Conservation (phyloP, 2,329 filamentous ascomycete genomes). For the Claviceps cyperi region DNA sequence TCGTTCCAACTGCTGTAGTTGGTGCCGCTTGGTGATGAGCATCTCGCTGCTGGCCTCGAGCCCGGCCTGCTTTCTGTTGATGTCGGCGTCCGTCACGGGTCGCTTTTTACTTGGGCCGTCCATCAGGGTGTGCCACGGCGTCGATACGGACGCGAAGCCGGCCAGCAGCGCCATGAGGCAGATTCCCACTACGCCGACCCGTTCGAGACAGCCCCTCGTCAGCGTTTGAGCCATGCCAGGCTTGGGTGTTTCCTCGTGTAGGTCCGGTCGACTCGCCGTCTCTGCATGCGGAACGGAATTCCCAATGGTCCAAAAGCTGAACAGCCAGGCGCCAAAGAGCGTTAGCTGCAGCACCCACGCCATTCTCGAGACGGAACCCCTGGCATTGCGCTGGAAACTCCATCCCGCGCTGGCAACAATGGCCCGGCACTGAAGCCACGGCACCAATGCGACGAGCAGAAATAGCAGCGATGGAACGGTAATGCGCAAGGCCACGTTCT, state of each 20-base stretch:
- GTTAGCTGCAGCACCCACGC: slow-evolving; percentile 50
- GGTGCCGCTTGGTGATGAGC: slow-evolving; percentile 59
- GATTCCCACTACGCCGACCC: slow-evolving; percentile 75
- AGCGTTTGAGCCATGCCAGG: slow-evolving; percentile 23
- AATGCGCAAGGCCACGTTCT: slow-evolving; percentile 51
- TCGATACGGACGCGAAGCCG: slow-evolving; percentile 77
- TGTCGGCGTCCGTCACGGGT: slow-evolving; percentile 57
- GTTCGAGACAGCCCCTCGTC: slow-evolving; percentile 42
- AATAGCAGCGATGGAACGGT: slow-evolving; percentile 59
- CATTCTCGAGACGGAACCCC: slow-evolving; percentile 39
- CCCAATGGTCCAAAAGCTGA: slow-evolving; percentile 64
- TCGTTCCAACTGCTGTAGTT: slow-evolving; percentile 54
- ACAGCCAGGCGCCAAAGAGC: slow-evolving; percentile 55
- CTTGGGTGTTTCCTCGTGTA: slow-evolving; percentile 7
- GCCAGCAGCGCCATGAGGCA: slow-evolving; percentile 78
- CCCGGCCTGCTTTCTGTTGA: slow-evolving; percentile 64
- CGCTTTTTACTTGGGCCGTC: slow-evolving; percentile 38
- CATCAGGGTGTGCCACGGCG: slow-evolving; percentile 72
- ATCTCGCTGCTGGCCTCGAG: slow-evolving; percentile 68
- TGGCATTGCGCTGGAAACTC: slow-evolving; percentile 43
- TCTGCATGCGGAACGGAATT: slow-evolving; percentile 35
- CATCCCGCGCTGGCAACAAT: slow-evolving; percentile 43
- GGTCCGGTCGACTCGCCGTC: background rate
- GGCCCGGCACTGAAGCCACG: slow-evolving; percentile 63
- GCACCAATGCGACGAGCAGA: slow-evolving; percentile 59